A percentile compares a stretch with the other conserved stretches of the same genome.
Conservation (phyloP, 306 rosid species). For the Pachyrhizus erosus region DNA sequence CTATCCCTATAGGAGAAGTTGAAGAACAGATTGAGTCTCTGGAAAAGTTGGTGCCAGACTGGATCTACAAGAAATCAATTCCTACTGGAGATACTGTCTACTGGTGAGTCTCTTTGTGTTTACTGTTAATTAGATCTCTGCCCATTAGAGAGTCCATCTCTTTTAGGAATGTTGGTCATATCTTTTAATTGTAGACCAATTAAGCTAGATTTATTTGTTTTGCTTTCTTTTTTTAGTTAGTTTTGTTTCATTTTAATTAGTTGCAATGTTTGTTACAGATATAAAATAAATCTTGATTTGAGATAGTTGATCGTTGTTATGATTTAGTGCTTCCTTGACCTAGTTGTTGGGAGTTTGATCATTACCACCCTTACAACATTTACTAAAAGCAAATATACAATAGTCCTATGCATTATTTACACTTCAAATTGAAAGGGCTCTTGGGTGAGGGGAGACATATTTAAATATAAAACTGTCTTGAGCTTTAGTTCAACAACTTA, state of each 20-base stretch:
- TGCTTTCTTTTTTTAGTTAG: too few relatives aligned
- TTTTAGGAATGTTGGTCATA: background rate
- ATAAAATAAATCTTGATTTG: background rate
- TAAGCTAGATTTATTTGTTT: background rate
- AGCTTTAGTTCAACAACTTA: background rate
- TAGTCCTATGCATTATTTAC: too few relatives aligned
- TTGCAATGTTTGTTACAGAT: background rate
- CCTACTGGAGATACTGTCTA: conserved; percentile 56
- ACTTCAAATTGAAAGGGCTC: too few relatives aligned
- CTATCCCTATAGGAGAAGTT: conserved; percentile 62
- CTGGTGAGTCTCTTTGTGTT: conserved; percentile 50
- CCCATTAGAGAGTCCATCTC: background rate
- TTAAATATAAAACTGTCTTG: background rate
- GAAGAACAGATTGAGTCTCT: conserved; percentile 62
- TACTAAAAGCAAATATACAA: background rate
- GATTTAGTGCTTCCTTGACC: background rate
- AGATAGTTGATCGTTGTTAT: background rate
- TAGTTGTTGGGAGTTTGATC: background rate
- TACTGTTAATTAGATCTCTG: conserved; percentile 4
- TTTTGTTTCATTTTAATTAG: too few relatives aligned
- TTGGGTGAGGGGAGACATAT: too few relatives aligned
- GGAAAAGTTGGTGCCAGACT: conserved; percentile 63
- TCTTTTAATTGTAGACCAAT: background rate
- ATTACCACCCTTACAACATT: background rate
- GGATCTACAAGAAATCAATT: conserved; percentile 60